Evolutionary conservation across 345 rosid genomes (phyloP), one percentile per base, ranked within the genome.

Genomic region (Erodium maritimum): DNA sequence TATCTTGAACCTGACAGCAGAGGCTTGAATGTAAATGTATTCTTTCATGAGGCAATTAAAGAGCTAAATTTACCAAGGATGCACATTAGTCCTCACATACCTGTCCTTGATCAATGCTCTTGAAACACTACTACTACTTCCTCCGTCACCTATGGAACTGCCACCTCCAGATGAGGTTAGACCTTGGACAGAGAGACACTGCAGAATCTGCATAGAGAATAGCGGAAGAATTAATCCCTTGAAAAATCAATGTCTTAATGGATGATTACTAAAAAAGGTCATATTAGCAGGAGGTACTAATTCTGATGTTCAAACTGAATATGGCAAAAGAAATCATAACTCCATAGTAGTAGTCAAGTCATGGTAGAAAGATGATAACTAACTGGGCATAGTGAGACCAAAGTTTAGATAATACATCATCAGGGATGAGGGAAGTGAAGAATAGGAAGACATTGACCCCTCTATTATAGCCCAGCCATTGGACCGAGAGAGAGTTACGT

Each of bases 151-250:
- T 21, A 73, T 75, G 52, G 74, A 19, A 77, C 86, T 79, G 59
- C 96, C 82, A 67, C 96, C 94, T 23, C 95, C 99, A n/a, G 99
- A 93, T 70, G 99, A 81, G 11, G 96, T 75, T 61, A 93, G 59
- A 52, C 99, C 96, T 85, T 90, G 97, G 16, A 81, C 71, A 58
- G 99, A 82, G 51, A 89, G 82, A 61, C 77, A 73, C 69, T 90
- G 97, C 62, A 90, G 79, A 72, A 93, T 90, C 99, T 89, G 67
- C 54, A 67, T 10, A 42, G 48, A 42, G 17, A 42, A 42, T 2
- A 42, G 48, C 12, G 17, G 14, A 10, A 42, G 48, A 42, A 42
- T 42, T 42, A 42, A 42, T 16, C 48, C 34, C 34, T 29, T 29
- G 3, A 29, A 3, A 29, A 29, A 8, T 29, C 48, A 42, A 42